Conservation (phyloP, 768 basidiomycete species). For the Mycena albidolilacea region DNA sequence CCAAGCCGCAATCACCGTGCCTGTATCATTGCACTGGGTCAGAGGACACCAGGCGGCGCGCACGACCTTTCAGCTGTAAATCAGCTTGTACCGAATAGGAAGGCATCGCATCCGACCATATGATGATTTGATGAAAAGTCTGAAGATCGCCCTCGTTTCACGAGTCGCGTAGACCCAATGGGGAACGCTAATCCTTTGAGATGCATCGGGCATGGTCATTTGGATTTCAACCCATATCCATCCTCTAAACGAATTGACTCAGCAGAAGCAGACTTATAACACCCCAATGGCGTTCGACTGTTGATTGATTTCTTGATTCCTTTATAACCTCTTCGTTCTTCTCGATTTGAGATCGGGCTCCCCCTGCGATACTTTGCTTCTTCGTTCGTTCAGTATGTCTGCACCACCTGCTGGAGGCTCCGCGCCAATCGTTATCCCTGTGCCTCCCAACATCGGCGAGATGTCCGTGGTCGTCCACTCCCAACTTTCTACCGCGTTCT, state of each 20-base stretch:
- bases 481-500: background rate
- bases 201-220: background rate
- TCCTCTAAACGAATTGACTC: too few relatives aligned
- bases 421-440: conserved; percentile 12
- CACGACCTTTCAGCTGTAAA: too few relatives aligned
- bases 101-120: background rate
- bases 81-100: background rate
- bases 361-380: conserved; percentile 19
- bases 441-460: conserved; percentile 31
- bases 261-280: too few relatives aligned
- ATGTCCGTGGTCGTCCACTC: conserved; percentile 12
- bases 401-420: background rate
- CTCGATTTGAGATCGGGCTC: conserved; percentile 28
- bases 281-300: too few relatives aligned
- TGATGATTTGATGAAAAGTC: background rate
- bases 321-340: conserved; percentile 11
- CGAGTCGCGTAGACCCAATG: background rate
- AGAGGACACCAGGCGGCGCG: too few relatives aligned
- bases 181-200: background rate
- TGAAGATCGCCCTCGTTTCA: conserved; percentile 16
- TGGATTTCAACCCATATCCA: too few relatives aligned
- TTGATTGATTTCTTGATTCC: conserved; percentile 1
- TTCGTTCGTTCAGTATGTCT: conserved; percentile 12
- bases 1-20: too few relatives aligned
- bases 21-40: too few relatives aligned